Evolutionary conservation across 2,329 filamentous ascomycete species (phyloP).

Genomic region (Fusarium xyrophilum): DNA sequence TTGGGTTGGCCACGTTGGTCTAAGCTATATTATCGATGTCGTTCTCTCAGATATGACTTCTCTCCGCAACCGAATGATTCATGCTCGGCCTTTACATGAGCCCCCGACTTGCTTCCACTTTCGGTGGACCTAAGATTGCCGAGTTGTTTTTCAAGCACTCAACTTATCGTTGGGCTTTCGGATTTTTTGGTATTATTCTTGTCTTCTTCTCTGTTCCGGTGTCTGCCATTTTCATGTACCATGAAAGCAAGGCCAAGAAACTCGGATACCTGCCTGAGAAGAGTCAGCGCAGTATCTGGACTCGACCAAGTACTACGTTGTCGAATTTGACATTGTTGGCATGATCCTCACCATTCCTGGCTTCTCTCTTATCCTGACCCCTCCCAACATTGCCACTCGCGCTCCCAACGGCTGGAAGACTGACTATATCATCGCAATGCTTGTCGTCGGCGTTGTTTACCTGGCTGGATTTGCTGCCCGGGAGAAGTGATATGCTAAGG

Average conservation of each 20-base stretch:
- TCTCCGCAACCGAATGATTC: conserved; percentile 54
- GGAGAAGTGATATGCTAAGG: conserved; percentile 61
- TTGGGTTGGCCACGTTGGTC: conserved; percentile 60
- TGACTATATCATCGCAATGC: conserved; percentile 60
- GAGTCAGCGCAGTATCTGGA: conserved; percentile 54
- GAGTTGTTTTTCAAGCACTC: conserved; percentile 35
- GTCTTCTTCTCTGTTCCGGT: conserved; percentile 67
- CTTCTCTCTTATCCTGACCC: conserved; percentile 64
- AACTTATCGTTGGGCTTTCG: conserved; percentile 53
- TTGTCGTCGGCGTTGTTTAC: conserved; percentile 60
- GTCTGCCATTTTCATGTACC: conserved; percentile 60
- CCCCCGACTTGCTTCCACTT: conserved; percentile 54
- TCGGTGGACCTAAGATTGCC: conserved; percentile 45
- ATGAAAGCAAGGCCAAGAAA: conserved; percentile 62
- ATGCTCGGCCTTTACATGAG: conserved; percentile 53
- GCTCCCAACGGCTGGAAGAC: conserved; percentile 55
- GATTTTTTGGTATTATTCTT: conserved; percentile 69
- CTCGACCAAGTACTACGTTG: conserved; percentile 46
- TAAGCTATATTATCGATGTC: conserved; percentile 52
- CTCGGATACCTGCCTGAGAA: conserved; percentile 52
- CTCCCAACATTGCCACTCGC: conserved; percentile 61
- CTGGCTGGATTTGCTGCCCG: conserved; percentile 60
- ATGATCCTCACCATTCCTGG: conserved; percentile 60
- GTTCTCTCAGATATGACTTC: conserved; percentile 54
- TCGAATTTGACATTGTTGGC: conserved; percentile 53